These are phyloP conservation scores for Sanghuangporus weigelae DNA, from an alignment of 1,284 basidiomycete species.

Conservation along the genomic window DNA sequence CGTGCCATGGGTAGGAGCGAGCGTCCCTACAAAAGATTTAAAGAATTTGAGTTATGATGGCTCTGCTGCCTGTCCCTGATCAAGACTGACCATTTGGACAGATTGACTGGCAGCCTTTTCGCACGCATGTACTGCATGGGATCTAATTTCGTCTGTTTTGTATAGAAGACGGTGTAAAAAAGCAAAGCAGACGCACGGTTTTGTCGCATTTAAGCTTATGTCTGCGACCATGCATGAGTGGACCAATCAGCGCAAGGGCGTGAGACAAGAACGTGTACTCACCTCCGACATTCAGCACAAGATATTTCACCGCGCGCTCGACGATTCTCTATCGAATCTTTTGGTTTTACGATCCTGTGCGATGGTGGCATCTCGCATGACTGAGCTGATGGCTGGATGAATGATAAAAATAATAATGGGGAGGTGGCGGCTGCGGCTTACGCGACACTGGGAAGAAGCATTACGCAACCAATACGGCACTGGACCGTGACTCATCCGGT, in stretches of 20 bases:
- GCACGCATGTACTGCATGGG: slow-evolving; percentile 16
- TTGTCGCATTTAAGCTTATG: slow-evolving; percentile 18
- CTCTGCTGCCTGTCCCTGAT: neutral
- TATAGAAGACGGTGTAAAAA: neutral
- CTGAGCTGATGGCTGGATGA: neutral
- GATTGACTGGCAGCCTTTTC: slow-evolving; percentile 14
- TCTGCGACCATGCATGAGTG: neutral
- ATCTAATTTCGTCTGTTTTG: slow-evolving; percentile 2
- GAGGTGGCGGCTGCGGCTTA: no score
- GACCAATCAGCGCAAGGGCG: neutral
- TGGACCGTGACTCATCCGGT: no score
- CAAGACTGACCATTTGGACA: slow-evolving; percentile 16
- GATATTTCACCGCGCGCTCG: slow-evolving; percentile 14
- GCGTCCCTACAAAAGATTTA: neutral
- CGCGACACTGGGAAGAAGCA: no score
- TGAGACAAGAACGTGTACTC: neutral
- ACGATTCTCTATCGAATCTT: neutral
- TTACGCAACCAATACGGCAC: no score
- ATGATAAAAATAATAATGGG: neutral
- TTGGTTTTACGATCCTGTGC: neutral
- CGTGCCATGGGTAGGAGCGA: neutral
- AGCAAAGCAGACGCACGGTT: slow-evolving; percentile 9
- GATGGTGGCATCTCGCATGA: no score
- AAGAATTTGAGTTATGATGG: neutral
- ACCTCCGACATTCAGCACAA: slow-evolving; percentile 18